Percentiles rank a stretch among this genome's conserved stretches.
phyloP scores from a whole-genome alignment of 139 green algal genomes.

The Tetraselmis chui region DNA sequence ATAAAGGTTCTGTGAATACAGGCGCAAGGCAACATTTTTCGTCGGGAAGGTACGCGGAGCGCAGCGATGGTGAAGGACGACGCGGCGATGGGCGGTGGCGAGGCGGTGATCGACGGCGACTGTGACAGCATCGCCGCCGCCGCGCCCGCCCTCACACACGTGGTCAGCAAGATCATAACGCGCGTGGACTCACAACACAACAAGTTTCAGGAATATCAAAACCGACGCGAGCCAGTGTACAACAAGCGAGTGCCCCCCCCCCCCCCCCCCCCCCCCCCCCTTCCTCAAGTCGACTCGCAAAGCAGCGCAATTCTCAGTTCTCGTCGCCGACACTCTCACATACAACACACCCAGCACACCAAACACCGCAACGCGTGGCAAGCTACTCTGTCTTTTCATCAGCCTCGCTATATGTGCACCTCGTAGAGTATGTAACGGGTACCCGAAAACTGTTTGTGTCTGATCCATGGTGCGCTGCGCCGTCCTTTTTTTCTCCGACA shows the following conservation, averaged over 20 bases:
- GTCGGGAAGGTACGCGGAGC: no score
- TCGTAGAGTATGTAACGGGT: no score
- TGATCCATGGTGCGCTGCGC: no score
- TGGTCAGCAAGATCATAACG: background rate
- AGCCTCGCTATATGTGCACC: no score
- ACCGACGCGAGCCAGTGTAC: background rate
- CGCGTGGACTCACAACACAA: background rate
- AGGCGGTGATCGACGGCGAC: background rate
- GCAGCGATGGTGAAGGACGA: background rate
- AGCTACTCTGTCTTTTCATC: background rate
- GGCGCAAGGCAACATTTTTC: no score
- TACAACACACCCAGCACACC: background rate
- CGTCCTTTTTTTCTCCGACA: background rate
- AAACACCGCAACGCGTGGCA: background rate
- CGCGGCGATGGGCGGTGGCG: no score
- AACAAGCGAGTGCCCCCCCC: background rate
- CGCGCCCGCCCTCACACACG: background rate
- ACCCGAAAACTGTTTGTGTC: no score
- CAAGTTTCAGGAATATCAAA: background rate
- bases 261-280: no score
- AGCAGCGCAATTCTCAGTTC: background rate
- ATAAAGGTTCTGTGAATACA: no score
- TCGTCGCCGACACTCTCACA: background rate
- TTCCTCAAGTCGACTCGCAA: background rate
- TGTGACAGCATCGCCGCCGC: no score